A percentile compares a stretch with the other conserved stretches of the same genome.
phyloP scores from a whole-genome alignment of 331 rosid species.

The Quercus tomentella region DNA sequence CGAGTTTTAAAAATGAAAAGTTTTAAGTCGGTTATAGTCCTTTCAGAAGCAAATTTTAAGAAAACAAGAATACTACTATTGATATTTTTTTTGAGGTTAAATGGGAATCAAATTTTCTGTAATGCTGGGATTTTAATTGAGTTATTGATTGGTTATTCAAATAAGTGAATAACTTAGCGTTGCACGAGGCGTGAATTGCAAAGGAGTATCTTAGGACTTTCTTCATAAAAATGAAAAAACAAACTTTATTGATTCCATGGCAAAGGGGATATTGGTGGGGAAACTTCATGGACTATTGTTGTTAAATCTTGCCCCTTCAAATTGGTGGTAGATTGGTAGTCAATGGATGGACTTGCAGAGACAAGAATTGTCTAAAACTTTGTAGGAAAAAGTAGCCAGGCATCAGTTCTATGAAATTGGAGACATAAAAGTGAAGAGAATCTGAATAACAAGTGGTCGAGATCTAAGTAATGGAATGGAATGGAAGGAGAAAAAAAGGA shows the following conservation, averaged over 20 bases:
- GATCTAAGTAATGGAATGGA: too few species aligned
- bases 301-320: background rate
- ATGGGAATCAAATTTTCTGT: background rate
- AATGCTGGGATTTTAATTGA: background rate
- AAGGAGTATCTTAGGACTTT: background rate
- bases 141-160: background rate
- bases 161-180: background rate
- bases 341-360: background rate
- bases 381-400: background rate
- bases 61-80: too few species aligned
- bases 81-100: too few species aligned
- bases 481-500: background rate
- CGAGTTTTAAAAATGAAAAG: too few species aligned
- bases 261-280: background rate
- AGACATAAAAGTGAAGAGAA: background rate
- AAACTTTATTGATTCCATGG: too few species aligned
- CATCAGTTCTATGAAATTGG: background rate
- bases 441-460: background rate
- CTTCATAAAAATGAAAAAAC: background rate
- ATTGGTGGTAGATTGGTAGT: background rate
- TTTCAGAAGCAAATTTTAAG: background rate
- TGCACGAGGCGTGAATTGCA: too few species aligned
- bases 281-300: background rate
- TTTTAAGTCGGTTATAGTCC: background rate
- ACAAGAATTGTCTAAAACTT: background rate